Base-by-base conservation (phyloP, 2,329 filamentous ascomycete genomes). In the Aureobasidium pullulans region DNA sequence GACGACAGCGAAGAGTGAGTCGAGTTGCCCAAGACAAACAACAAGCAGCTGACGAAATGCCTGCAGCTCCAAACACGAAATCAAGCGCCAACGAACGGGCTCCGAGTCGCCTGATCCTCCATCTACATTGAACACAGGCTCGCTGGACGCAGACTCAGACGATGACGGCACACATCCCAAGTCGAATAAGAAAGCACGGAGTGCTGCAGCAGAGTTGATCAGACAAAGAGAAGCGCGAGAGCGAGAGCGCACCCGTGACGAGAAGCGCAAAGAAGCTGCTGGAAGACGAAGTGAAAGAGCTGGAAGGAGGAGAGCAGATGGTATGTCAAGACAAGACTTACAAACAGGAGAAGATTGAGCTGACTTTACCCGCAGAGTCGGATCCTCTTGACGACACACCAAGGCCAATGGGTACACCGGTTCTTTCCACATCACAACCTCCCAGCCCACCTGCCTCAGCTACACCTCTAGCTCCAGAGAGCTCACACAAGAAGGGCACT, bases 1-100 rank as follows among this genome's bases (percentile, higher is more conserved):
- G 96, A 94, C 68, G 90, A 94, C 62, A 96, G 90, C 63, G 91
- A 96, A 81, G 90, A 96, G 93, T 97, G 81, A 75, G 90, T 84
- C 42, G 4, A 57, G 15, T 23, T 19, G 15, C 31, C 6, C 40
- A 3, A 23, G 3, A 29, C 42, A 19, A 23, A n/a, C n/a, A 34
- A 13, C 29, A 47, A 32, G 34, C 23, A 23, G 8, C 56, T 59
- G 37, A 53, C 39, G 29, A 44, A 36, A 28, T 19, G 6, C 34
- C 19, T 10, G 60, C 53, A 96, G 90, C 66, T 86, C 86, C 70
- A 84, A 83, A 61, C 82, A 86, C 64, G 83, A 79, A 62, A 75
- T 83, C 50, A 97, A 97, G 76, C 83, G 93, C 65, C 91, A 90
- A 71, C 85, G 93, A 57, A 96, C 92, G 29, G 82, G 81, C 61